Conservation (phyloP, 768 basidiomycete species). For the Macrocybe gigantea region DNA sequence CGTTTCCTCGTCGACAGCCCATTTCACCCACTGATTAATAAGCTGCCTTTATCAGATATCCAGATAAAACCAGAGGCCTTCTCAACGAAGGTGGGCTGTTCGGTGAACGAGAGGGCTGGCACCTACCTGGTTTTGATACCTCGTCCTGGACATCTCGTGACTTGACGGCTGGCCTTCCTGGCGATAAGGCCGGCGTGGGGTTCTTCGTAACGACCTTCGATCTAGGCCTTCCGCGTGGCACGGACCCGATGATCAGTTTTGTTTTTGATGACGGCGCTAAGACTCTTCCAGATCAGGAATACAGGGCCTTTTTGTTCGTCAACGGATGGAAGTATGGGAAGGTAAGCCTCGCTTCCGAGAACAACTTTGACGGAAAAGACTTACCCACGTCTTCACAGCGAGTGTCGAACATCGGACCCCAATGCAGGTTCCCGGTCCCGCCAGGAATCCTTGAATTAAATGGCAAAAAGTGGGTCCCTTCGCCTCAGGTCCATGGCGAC, state of each 20-base stretch:
- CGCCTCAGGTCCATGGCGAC: background rate
- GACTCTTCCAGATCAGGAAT: constrained; percentile 55
- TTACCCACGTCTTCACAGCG: background rate
- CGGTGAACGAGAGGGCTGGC: constrained; percentile 68
- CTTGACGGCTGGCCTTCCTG: constrained; percentile 53
- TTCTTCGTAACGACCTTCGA: constrained; percentile 78
- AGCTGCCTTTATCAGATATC: constrained; percentile 42
- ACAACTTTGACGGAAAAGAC: constrained; percentile 1
- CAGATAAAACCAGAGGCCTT: constrained; percentile 59
- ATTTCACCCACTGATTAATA: background rate
- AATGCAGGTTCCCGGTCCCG: constrained; percentile 77
- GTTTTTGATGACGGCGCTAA: constrained; percentile 32
- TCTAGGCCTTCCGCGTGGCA: constrained; percentile 47
- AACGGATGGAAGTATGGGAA: constrained; percentile 93
- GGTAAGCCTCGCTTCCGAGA: constrained; percentile 69
- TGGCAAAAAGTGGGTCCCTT: constrained; percentile 57
- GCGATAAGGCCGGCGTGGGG: constrained; percentile 59
- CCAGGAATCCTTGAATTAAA: constrained; percentile 72
- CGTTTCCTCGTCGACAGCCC: constrained; percentile 1
- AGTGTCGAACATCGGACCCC: constrained; percentile 38
- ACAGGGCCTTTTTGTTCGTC: constrained; percentile 68
- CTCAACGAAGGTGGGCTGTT: constrained; percentile 71
- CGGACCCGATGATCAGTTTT: constrained; percentile 71
- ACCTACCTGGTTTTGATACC: constrained; percentile 65
- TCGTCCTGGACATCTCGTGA: constrained; percentile 54